A percentile compares a stretch with the other conserved stretches of the same genome.
Conservation (phyloP, 257 asterid species). For the Solanum phureja region DNA sequence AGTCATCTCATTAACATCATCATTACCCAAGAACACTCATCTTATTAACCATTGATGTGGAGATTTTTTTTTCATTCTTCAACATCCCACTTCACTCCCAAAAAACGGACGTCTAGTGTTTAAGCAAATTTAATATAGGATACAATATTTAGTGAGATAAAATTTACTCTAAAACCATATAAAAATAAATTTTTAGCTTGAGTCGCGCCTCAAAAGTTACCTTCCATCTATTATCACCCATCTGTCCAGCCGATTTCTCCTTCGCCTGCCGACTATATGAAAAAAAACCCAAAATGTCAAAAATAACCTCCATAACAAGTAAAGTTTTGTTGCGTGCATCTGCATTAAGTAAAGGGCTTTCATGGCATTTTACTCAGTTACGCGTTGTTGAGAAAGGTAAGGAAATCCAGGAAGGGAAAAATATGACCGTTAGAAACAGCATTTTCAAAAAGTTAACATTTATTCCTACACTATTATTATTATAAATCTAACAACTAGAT, state of each 20-base stretch:
- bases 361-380: not conserved
- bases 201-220: too few species aligned
- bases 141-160: too few species aligned
- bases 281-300: not conserved
- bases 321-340: not conserved
- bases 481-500: conserved; percentile 27
- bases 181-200: too few species aligned
- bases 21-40: not conserved
- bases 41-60: too few species aligned
- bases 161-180: not conserved
- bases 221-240: too few species aligned
- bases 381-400: not conserved
- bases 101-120: fast-evolving
- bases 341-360: not conserved
- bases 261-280: too few species aligned
- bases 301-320: not conserved
- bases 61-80: too few species aligned
- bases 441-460: not conserved
- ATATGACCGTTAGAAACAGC: conserved; percentile 46
- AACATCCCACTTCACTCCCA: not conserved
- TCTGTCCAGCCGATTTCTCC: too few species aligned
- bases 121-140: too few species aligned
- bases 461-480: not conserved
- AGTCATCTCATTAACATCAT: not conserved
- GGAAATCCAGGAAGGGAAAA: conserved; percentile 2